phyloP scores from a whole-genome alignment of 169 alveolate species.

The Theileria equi region DNA sequence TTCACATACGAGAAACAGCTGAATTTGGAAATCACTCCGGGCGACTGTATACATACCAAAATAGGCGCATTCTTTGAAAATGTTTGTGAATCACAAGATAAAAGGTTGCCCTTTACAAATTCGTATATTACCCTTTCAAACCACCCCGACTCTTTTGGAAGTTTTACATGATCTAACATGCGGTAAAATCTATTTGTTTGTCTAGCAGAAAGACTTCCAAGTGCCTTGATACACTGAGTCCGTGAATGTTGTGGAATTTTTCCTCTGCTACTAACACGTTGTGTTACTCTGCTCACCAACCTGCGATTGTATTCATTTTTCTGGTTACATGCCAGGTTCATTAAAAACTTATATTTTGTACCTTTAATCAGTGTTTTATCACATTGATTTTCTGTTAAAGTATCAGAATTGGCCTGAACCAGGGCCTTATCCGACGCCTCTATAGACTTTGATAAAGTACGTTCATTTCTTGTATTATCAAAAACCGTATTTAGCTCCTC shows the following conservation, averaged over 20 bases:
- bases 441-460: background rate
- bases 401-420: no score
- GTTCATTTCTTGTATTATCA: background rate
- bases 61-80: conserved; percentile 38
- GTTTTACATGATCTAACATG: conserved; percentile 20
- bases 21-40: conserved; percentile 26
- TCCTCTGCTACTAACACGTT: no score
- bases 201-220: background rate
- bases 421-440: background rate
- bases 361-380: no score
- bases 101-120: conserved; percentile 16
- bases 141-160: conserved; percentile 51
- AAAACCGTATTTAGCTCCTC: background rate
- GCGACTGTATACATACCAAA: conserved; percentile 25
- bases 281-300: background rate
- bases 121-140: conserved; percentile 37
- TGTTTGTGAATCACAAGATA: no score
- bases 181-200: conserved; percentile 13
- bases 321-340: conserved; percentile 2
- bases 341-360: conserved; percentile 15
- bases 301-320: background rate
- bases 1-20: conserved; percentile 39
- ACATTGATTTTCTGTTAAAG: no score
- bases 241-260: background rate
- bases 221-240: background rate